Evolutionary conservation across 2,329 filamentous ascomycete genomes (phyloP).

Genomic region (Talaromyces islandicus): DNA sequence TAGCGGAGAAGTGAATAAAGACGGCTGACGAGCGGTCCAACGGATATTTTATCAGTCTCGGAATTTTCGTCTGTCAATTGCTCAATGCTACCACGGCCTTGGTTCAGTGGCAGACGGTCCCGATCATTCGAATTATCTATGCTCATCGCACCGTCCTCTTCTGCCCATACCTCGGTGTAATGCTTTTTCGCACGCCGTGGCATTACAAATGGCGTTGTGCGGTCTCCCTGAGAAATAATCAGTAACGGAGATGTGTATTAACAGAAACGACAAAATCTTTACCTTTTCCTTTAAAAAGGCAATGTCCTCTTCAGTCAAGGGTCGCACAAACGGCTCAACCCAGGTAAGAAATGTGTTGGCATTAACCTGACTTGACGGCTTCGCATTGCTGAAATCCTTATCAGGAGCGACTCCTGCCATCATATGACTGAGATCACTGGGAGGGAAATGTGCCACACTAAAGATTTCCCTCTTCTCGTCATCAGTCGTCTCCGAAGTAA

Average conservation of each 20-base stretch:
- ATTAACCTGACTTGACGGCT: conserved; percentile 89
- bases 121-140: conserved; percentile 60
- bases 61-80: conserved; percentile 79
- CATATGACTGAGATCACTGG: conserved; percentile 71
- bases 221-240: conserved; percentile 55
- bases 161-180: conserved; percentile 88
- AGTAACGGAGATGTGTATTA: conserved; percentile 8
- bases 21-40: conserved; percentile 77
- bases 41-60: conserved; percentile 82
- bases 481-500: conserved; percentile 68
- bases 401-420: conserved; percentile 88
- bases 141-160: conserved; percentile 78
- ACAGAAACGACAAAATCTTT: conserved; percentile 14
- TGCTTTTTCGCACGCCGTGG: conserved; percentile 77
- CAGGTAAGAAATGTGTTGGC: conserved; percentile 90
- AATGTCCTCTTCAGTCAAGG: conserved; percentile 86
- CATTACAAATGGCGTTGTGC: conserved; percentile 75
- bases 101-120: conserved; percentile 69
- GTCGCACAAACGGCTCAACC: conserved; percentile 83
- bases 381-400: conserved; percentile 90
- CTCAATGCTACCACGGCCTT: conserved; percentile 78
- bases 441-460: conserved; percentile 78
- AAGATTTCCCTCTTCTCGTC: conserved; percentile 85
- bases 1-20: conserved; percentile 76
- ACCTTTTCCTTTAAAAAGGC: conserved; percentile 81